A percentile compares a stretch with the other conserved stretches of the same genome.
These are phyloP conservation scores for Fomitopsis pinicola DNA, from an alignment of 1,284 basidiomycete species.

Conservation along the genomic window DNA sequence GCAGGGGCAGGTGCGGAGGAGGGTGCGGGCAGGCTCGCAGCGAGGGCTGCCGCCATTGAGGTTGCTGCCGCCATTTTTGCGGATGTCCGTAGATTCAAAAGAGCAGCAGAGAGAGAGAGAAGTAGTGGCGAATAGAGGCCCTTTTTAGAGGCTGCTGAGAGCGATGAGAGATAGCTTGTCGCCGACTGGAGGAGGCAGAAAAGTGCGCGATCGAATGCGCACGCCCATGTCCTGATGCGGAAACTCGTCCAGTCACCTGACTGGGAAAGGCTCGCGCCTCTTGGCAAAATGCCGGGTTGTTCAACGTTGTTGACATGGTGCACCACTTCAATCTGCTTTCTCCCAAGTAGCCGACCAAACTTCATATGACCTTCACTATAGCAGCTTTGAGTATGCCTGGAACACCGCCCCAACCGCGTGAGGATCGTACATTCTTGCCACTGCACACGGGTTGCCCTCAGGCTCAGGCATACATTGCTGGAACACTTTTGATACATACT, in stretches of 20 bases:
- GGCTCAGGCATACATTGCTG: too few species aligned
- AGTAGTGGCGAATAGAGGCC: neutral
- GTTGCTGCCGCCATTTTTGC: conserved; percentile 50
- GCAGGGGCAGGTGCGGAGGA: conserved; percentile 52
- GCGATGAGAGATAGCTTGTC: neutral
- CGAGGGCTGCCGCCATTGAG: conserved; percentile 87
- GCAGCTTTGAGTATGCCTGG: too few species aligned
- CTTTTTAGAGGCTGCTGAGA: neutral
- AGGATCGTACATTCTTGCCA: too few species aligned
- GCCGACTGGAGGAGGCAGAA: conserved; percentile 1
- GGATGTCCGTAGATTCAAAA: neutral
- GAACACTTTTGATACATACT: too few species aligned
- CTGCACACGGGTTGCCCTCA: too few species aligned
- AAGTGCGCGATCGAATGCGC: conserved; percentile 1
- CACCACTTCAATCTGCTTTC: too few species aligned
- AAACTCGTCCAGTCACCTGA: conserved; percentile 1
- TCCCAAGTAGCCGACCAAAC: too few species aligned
- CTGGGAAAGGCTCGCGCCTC: neutral
- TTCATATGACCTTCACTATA: too few species aligned
- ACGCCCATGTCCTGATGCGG: neutral
- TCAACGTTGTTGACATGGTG: too few species aligned
- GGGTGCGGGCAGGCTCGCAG: conserved; percentile 75
- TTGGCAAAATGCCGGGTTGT: too few species aligned
- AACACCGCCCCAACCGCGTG: too few species aligned
- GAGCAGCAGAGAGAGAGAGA: neutral